A percentile compares a stretch with the other conserved stretches of the same genome.
These are phyloP conservation scores for Lactuca saligna DNA, from an alignment of 129 eudicot species.

Conservation along the genomic window DNA sequence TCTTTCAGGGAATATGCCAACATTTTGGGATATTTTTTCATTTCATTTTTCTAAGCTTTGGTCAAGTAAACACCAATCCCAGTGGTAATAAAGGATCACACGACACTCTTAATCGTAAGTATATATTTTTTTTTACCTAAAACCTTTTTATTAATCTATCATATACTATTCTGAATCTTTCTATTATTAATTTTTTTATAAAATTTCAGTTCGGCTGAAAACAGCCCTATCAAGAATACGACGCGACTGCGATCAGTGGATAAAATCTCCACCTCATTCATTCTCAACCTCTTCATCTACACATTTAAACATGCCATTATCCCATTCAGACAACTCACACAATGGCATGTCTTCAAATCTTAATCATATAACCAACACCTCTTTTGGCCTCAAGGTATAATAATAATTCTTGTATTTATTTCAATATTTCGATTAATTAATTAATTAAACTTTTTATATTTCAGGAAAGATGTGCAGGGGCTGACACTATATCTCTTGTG, in stretches of 20 bases:
- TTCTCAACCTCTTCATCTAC: conserved; percentile 49
- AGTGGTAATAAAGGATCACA: conserved; percentile 64
- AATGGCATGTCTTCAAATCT: conserved; percentile 48
- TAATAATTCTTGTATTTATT: neutral
- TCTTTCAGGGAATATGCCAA: conserved; percentile 81
- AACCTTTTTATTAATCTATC: neutral
- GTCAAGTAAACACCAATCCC: conserved; percentile 52
- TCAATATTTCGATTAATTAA: conserved; percentile 5
- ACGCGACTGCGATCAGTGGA: conserved; percentile 85
- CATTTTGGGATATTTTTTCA: conserved; percentile 78
- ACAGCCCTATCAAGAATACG: conserved; percentile 72
- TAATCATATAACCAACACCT: conserved; percentile 39
- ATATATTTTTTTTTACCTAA: neutral
- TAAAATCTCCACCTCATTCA: conserved; percentile 48
- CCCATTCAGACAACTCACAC: conserved; percentile 58
- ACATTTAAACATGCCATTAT: conserved; percentile 48
- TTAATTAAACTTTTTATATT: conserved; percentile 31
- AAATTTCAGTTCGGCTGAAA: conserved; percentile 64
- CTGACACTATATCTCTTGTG: conserved; percentile 85
- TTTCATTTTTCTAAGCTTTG: conserved; percentile 74
- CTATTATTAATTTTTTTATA: no score
- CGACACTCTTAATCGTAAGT: conserved; percentile 70
- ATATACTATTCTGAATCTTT: no score
- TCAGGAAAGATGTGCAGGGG: conserved; percentile 98
- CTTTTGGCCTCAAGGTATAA: conserved; percentile 67